Base-by-base conservation (phyloP, 106 monocot species). In the Phalaenopsis equestris region DNA sequence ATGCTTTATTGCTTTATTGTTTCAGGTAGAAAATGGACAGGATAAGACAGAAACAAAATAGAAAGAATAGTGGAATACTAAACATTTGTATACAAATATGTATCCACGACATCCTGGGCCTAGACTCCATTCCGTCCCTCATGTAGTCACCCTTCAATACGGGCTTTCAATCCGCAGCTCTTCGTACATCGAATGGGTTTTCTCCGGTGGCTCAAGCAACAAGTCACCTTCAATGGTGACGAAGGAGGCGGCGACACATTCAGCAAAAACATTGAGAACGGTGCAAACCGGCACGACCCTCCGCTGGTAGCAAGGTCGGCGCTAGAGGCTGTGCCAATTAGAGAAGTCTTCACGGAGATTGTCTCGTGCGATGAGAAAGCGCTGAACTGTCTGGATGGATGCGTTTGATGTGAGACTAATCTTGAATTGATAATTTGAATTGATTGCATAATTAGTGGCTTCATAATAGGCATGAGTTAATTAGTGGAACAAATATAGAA, bases 381-480 rank as follows among this genome's bases (percentile, higher is more conserved):
- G 4, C 92, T 96, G 96, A 41, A 91, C 96, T 1, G 96, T 96
- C 47, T 96, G 96, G 68, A 96, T 87, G 88, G 96, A 96, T 43
- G 79, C 75, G 5, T 96, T 96, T n/a, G n/a, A n/a, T n/a, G n/a
- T n/a, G n/a, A n/a, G n/a, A n/a, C n/a, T n/a, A n/a, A n/a, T n/a
- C n/a, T n/a, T n/a, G n/a, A n/a, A n/a, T n/a, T n/a, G n/a, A n/a
- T n/a, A n/a, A n/a, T n/a, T n/a, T n/a, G n/a, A n/a, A n/a, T n/a
- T n/a, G n/a, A n/a, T n/a, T n/a, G n/a, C n/a, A n/a, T n/a, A n/a
- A n/a, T n/a, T n/a, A n/a, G n/a, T n/a, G n/a, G n/a, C n/a, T n/a
- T n/a, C n/a, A n/a, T n/a, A n/a, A n/a, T n/a, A n/a, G n/a, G n/a
- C n/a, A n/a, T n/a, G n/a, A n/a, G n/a, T n/a, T n/a, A n/a, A n/a